Evolutionary conservation across 352 stramenopile genomes (phyloP).

Genomic region (Thraustochytrium striatum): DNA sequence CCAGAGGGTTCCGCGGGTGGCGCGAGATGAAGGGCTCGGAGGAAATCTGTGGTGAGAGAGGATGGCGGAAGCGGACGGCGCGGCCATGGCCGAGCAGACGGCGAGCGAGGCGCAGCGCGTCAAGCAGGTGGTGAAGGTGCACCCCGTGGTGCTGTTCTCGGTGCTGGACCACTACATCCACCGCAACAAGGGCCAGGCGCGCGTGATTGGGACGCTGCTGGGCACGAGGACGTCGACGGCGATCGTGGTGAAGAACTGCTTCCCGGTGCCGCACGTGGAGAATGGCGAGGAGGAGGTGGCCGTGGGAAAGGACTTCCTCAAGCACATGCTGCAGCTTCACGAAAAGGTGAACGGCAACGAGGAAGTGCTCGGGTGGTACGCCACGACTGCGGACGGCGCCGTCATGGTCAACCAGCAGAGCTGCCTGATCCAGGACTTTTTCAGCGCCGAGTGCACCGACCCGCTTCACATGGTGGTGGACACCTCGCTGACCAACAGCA

Average conservation of each 20-base stretch:
- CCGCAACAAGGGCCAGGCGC: slow-evolving; percentile 80
- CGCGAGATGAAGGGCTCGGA: too few relatives aligned
- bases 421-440: slow-evolving; percentile 97
- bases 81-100: not conserved
- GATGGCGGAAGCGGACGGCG: not conserved
- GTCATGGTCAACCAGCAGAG: slow-evolving; percentile 84
- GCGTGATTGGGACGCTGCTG: slow-evolving; percentile 94
- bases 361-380: slow-evolving; percentile 94
- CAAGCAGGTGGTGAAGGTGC: slow-evolving; percentile 62
- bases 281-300: slow-evolving; percentile 89
- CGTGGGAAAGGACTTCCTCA: slow-evolving; percentile 96
- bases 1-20: too few relatives aligned
- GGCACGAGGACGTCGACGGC: slow-evolving; percentile 72
- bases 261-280: slow-evolving; percentile 93
- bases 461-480: slow-evolving; percentile 91
- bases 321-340: slow-evolving; percentile 92
- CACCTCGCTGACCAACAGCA: slow-evolving; percentile 71
- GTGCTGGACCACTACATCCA: slow-evolving; percentile 92
- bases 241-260: slow-evolving; percentile 88
- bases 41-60: too few relatives aligned
- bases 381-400: slow-evolving; percentile 61
- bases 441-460: slow-evolving; percentile 79
- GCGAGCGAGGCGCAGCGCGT: not conserved
- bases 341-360: slow-evolving; percentile 87
- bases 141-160: slow-evolving; percentile 93